Evolutionary conservation across 805 yeast genomes (phyloP).

Genomic region (Saccharomyces cerevisiae): DNA sequence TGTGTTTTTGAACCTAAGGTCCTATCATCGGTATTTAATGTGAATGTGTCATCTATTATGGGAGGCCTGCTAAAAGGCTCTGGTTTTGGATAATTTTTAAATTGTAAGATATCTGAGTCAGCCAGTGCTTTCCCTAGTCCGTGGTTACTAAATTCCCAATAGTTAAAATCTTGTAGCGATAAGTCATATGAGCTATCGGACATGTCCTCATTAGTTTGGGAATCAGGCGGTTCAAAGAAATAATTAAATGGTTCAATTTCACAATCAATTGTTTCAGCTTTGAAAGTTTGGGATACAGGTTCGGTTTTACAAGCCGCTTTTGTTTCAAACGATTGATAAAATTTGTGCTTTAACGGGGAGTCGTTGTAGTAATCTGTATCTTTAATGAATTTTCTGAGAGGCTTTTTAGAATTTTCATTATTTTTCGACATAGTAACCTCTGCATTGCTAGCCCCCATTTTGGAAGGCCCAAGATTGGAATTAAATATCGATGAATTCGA

Average conservation of each 20-base stretch:
- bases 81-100: not conserved
- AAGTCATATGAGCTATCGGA: not conserved
- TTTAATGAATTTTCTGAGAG: conserved; percentile 15
- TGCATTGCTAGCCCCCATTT: not conserved
- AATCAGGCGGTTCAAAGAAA: not conserved
- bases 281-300: not conserved
- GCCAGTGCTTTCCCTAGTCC: not conserved
- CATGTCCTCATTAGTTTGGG: not conserved
- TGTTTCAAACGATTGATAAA: conserved; percentile 1
- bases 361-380: conserved; percentile 21
- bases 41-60: not conserved
- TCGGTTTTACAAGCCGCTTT: not conserved
- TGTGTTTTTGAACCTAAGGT: not conserved
- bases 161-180: not conserved
- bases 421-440: not conserved
- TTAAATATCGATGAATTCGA: not conserved
- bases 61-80: not conserved
- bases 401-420: not conserved
- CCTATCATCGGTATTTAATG: not conserved
- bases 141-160: not conserved
- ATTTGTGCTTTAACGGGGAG: conserved; percentile 19
- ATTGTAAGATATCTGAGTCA: not conserved
- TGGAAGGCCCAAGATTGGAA: not conserved
- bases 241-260: not conserved
- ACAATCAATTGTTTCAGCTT: not conserved